Base-by-base conservation (phyloP, 2,329 filamentous ascomycete species). In the Apiospora kogelbergensis region DNA sequence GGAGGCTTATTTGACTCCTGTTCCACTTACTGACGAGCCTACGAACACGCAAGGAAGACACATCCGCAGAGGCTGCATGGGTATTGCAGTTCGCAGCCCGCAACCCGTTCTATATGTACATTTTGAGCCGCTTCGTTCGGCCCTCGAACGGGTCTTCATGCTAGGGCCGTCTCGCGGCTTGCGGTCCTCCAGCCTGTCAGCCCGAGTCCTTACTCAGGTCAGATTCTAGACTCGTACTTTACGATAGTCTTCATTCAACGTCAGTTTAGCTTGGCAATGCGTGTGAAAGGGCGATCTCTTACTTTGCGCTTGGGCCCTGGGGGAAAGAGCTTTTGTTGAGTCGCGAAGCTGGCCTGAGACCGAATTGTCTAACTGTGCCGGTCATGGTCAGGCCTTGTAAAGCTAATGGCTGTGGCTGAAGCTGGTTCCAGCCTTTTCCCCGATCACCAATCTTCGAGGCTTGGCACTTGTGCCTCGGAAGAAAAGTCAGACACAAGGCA, bases 101-200 rank as follows among this genome's bases (percentile, higher is more conserved):
- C 7, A n/a, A n/a, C n/a, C n/a, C n/a, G n/a, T n/a, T n/a, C n/a
- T n/a, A n/a, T n/a, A n/a, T 53, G 24, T 53, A 26, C 48, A 60
- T 60, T 60, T 37, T n/a, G 53, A 37, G 53, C 53, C 53, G 53
- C 53, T 37, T 60, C 26, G 20, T 60, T 60, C 53, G 53, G 17
- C 37, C 53, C 53, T 60, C 53, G 37, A 60, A 60, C 53, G 53
- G 53, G 30, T 60, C 53, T 60, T 60, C 53, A 37, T 60, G 5
- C 53, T 60, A 60, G 53, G 30, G 53, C 53, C 53, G 53, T 60
- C 30, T 60, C 30, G 53, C 53, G 53, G 53, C 53, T 37, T 60
- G 53, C 53, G 53, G 53, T 26, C 9, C 30, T 53, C 24, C 17
- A 37, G 53, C 53, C 30, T n/a, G 30, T 33, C 48, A 57, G 48